Conservation (phyloP, 23 red algal species). For the Gracilaria gracilis region DNA sequence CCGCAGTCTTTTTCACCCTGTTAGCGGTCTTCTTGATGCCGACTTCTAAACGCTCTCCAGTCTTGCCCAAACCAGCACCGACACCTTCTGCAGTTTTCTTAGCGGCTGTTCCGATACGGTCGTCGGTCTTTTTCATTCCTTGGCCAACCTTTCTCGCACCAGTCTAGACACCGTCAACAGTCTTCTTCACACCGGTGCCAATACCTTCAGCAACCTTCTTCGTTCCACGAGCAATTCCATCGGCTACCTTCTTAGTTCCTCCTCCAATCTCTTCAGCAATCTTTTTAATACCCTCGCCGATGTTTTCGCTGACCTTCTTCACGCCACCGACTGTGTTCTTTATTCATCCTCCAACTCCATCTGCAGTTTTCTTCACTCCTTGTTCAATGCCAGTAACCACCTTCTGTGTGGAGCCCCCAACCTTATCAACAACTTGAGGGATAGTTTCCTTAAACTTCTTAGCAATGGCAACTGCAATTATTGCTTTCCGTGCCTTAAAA, state of each 20-base stretch:
- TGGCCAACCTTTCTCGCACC: slow-evolving; percentile 59
- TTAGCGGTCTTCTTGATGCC: slow-evolving; percentile 48
- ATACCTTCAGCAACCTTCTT: slow-evolving; percentile 66
- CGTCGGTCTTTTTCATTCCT: slow-evolving; percentile 57
- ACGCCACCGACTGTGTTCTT: slow-evolving; percentile 56
- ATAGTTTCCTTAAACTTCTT: slow-evolving; percentile 71
- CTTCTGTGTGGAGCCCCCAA: slow-evolving; percentile 62
- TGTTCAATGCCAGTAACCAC: slow-evolving; percentile 54
- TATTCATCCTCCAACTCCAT: slow-evolving; percentile 52
- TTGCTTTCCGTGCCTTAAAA: slow-evolving; percentile 65
- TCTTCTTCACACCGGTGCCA: slow-evolving; percentile 66
- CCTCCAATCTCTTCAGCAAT: slow-evolving; percentile 46
- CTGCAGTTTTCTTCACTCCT: slow-evolving; percentile 65
- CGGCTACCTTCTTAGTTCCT: slow-evolving; percentile 55
- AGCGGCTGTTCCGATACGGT: slow-evolving; percentile 19
- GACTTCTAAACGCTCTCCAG: slow-evolving; percentile 25
- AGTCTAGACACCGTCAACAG: slow-evolving; percentile 59
- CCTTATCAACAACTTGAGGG: slow-evolving; percentile 67
- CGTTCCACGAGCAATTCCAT: slow-evolving; percentile 42
- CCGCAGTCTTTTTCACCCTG: slow-evolving; percentile 53
- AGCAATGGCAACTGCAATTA: slow-evolving; percentile 73
- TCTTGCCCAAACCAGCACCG: slow-evolving; percentile 23
- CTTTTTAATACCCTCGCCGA: slow-evolving; percentile 58
- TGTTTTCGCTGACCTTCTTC: slow-evolving; percentile 50
- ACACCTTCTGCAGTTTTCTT: slow-evolving; percentile 53